Conservation (phyloP, 2,329 filamentous ascomycete genomes). For the Paecilomyces niveus region DNA sequence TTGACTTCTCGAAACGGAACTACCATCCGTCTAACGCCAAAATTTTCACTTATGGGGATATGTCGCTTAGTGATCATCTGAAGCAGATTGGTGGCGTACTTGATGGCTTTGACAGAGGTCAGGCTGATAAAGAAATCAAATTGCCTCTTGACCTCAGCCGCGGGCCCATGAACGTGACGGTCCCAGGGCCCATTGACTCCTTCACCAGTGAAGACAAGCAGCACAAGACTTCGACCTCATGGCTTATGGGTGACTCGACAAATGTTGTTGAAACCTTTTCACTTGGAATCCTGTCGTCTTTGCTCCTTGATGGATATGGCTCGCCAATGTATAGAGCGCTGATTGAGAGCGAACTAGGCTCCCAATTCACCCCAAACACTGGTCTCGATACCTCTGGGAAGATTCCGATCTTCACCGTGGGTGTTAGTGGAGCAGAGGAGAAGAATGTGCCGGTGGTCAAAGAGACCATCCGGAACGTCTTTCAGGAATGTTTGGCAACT, state of each 20-base stretch:
- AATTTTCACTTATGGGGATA: slow-evolving; percentile 89
- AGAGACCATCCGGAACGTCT: slow-evolving; percentile 62
- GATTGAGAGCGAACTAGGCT: slow-evolving; percentile 82
- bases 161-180: slow-evolving; percentile 61
- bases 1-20: slow-evolving; percentile 80
- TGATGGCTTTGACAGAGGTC: slow-evolving; percentile 62
- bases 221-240: slow-evolving; percentile 88
- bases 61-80: slow-evolving; percentile 76
- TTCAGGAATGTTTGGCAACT: slow-evolving; percentile 61
- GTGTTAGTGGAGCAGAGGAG: slow-evolving; percentile 80
- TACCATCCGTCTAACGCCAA: slow-evolving; percentile 98
- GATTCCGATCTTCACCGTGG: slow-evolving; percentile 79
- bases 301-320: slow-evolving; percentile 90
- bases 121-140: slow-evolving; percentile 66
- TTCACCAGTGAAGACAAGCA: slow-evolving; percentile 80
- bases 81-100: slow-evolving; percentile 70
- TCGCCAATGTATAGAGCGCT: slow-evolving; percentile 85
- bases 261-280: slow-evolving; percentile 86
- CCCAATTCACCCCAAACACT: slow-evolving; percentile 90
- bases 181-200: slow-evolving; percentile 78
- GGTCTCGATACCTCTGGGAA: slow-evolving; percentile 78
- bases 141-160: slow-evolving; percentile 62
- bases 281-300: slow-evolving; percentile 68
- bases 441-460: slow-evolving; percentile 72
- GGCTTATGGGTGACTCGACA: slow-evolving; percentile 77